Conservation (phyloP, 768 basidiomycete species). For the Mycena vulgaris region DNA sequence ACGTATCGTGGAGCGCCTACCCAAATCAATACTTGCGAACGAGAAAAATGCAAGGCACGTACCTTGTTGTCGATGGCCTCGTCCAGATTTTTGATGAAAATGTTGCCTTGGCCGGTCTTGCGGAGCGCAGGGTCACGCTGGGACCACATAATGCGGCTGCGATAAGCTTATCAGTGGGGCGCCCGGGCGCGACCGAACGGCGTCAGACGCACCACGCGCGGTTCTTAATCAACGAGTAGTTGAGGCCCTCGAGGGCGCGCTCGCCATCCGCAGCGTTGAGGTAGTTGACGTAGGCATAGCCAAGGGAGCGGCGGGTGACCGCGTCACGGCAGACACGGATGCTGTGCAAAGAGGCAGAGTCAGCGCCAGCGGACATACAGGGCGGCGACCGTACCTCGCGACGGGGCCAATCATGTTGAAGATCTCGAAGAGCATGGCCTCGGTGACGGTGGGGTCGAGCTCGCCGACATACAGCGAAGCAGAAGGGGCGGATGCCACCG, state of each 20-base stretch:
- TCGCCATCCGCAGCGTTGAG: conserved; percentile 96
- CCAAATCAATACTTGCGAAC: background rate
- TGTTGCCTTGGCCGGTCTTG: conserved; percentile 99
- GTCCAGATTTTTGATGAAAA: conserved; percentile 99
- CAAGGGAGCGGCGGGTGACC: conserved; percentile 98
- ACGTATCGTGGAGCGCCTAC: conserved; percentile 98
- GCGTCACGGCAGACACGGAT: conserved; percentile 99
- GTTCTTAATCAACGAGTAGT: conserved; percentile 99
- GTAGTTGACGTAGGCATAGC: conserved; percentile 99
- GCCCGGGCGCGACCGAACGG: background rate
- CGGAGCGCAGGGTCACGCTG: conserved; percentile 99
- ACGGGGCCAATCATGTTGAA: conserved; percentile 99
- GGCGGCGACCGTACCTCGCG: conserved; percentile 76
- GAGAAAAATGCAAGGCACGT: conserved; percentile 15
- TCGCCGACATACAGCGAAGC: conserved; percentile 99
- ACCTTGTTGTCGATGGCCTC: conserved; percentile 98
- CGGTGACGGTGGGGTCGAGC: conserved; percentile 97
- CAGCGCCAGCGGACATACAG: conserved; percentile 18
- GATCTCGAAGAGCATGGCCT: conserved; percentile 99
- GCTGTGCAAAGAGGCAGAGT: conserved; percentile 56
- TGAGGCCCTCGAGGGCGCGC: conserved; percentile 98
- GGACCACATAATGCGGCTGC: conserved; percentile 99
- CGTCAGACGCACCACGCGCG: conserved; percentile 85
- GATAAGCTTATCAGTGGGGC: conserved; percentile 38
- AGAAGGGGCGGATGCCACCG: conserved; percentile 79